Percentiles rank a stretch among this genome's conserved stretches.
These are phyloP conservation scores for Stellera chamaejasme DNA, from an alignment of 345 rosid species.

Conservation along the genomic window DNA sequence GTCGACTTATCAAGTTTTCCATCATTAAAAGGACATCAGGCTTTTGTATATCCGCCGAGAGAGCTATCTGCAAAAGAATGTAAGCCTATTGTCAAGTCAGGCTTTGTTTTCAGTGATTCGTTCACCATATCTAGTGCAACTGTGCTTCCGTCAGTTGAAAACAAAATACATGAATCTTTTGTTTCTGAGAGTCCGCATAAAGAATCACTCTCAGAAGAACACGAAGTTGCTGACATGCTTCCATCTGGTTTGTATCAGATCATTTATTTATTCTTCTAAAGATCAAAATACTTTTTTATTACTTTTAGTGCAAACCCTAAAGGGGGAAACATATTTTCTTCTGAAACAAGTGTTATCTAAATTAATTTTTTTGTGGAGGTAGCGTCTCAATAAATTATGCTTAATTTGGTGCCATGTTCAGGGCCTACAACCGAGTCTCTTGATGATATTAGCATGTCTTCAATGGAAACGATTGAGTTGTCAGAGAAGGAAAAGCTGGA, in stretches of 20 bases:
- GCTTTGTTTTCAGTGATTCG: constrained; percentile 12
- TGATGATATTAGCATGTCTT: constrained; percentile 19
- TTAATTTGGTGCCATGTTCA: constrained; percentile 14
- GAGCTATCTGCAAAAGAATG: constrained; percentile 9
- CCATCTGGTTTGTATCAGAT: neutral
- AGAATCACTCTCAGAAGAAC: neutral
- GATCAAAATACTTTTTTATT: too few relatives aligned
- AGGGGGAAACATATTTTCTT: too few relatives aligned
- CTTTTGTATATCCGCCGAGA: constrained; percentile 13
- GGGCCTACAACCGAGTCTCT: constrained; percentile 20
- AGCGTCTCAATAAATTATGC: too few relatives aligned
- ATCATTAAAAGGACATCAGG: constrained; percentile 6
- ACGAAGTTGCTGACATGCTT: neutral
- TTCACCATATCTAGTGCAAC: constrained; percentile 7
- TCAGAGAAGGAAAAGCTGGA: constrained; percentile 28
- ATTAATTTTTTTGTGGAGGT: too few relatives aligned
- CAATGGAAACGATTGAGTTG: constrained; percentile 47
- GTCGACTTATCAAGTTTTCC: constrained; percentile 14
- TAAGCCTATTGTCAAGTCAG: constrained; percentile 9
- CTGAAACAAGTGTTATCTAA: too few relatives aligned
- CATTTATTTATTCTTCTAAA: too few relatives aligned
- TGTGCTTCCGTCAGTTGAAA: constrained; percentile 12
- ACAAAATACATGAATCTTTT: constrained; percentile 1
- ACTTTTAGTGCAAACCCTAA: too few relatives aligned
- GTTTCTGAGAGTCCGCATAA: too few relatives aligned